Percentiles rank a stretch among this genome's conserved stretches.
Evolutionary conservation across 768 basidiomycete genomes (phyloP).

Genomic region (Rhodocollybia butyracea): DNA sequence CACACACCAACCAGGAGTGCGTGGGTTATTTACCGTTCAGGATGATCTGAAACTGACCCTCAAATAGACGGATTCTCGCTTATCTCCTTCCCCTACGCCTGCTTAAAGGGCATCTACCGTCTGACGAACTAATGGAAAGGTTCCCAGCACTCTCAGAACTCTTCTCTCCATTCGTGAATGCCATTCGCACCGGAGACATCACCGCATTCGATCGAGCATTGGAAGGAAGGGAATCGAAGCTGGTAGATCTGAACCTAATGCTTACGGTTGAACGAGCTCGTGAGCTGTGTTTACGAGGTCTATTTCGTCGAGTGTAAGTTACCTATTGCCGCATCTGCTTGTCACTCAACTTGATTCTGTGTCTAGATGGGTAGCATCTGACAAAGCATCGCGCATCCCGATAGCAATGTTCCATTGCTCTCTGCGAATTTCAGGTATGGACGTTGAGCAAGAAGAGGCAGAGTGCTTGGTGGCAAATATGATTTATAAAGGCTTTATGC

Average conservation of each 20-base stretch:
- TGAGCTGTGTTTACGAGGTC: constrained; percentile 79
- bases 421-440: constrained; percentile 65
- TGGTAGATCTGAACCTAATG: constrained; percentile 87
- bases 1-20: constrained; percentile 81
- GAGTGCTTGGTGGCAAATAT: constrained; percentile 94
- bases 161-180: constrained; percentile 76
- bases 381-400: constrained; percentile 75
- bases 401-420: constrained; percentile 80
- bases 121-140: constrained; percentile 60
- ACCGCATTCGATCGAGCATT: constrained; percentile 75
- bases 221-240: constrained; percentile 61
- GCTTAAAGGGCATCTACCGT: constrained; percentile 83
- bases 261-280: constrained; percentile 85
- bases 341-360: constrained; percentile 6
- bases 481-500: constrained; percentile 90
- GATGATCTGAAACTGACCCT: constrained; percentile 3
- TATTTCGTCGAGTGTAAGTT: constrained; percentile 76
- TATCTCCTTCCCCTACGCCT: constrained; percentile 90
- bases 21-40: constrained; percentile 21
- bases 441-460: constrained; percentile 75
- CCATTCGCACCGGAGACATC: constrained; percentile 77
- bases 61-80: constrained; percentile 76
- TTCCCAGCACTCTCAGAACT: constrained; percentile 73
- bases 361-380: constrained; percentile 73
- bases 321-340: too few species aligned